phyloP scores from a whole-genome alignment of 2,329 filamentous ascomycete genomes.

The Beauveria medogensis region DNA sequence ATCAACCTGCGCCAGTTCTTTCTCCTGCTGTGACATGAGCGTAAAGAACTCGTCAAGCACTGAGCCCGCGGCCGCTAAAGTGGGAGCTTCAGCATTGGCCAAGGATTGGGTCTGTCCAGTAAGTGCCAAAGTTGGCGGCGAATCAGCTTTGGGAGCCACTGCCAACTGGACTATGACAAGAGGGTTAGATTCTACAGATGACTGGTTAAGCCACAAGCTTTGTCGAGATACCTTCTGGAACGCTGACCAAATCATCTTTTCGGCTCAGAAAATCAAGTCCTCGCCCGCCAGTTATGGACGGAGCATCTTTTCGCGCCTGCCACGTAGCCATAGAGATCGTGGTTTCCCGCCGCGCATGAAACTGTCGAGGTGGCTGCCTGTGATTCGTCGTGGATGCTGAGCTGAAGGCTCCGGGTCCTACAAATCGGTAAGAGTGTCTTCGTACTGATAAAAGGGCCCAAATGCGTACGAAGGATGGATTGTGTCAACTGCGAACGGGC shows the following conservation, averaged over 20 bases:
- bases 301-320: not conserved
- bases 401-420: not conserved
- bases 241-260: not conserved
- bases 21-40: not conserved
- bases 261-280: slow-evolving; percentile 4
- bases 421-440: not conserved
- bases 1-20: not conserved
- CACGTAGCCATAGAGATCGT: not conserved
- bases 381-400: not conserved
- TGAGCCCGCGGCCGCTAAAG: not conserved
- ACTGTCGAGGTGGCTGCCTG: not conserved
- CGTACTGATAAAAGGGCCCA: too few relatives aligned
- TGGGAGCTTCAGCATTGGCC: not conserved
- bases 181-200: not conserved
- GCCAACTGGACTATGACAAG: not conserved
- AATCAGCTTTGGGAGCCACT: not conserved
- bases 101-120: not conserved
- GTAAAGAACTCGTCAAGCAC: not conserved
- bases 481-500: not conserved
- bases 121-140: not conserved
- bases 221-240: not conserved
- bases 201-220: not conserved
- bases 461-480: not conserved
- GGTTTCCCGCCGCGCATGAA: not conserved
- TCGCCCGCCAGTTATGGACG: not conserved